Evolutionary conservation across 345 rosid species (phyloP).

Genomic region (Gossypium anomalum): DNA sequence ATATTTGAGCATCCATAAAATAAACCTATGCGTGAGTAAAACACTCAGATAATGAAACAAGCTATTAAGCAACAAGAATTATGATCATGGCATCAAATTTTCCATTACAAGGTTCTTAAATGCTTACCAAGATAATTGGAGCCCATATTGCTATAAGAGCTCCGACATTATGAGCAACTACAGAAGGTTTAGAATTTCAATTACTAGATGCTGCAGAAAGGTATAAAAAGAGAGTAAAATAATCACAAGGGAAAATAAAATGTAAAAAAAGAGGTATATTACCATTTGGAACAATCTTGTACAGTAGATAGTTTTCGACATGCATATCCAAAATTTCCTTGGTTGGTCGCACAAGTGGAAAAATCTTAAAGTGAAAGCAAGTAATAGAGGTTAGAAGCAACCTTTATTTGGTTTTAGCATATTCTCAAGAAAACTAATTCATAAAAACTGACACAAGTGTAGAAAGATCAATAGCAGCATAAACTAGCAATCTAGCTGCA

Average conservation of each 20-base stretch:
- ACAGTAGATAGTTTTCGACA: slow-evolving; percentile 62
- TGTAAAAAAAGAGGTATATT: slow-evolving; percentile 18
- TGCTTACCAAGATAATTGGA: slow-evolving; percentile 71
- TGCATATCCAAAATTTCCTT: slow-evolving; percentile 63
- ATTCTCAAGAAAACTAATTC: neutral
- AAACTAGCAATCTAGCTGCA: neutral
- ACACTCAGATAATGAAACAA: neutral
- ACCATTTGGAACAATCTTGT: slow-evolving; percentile 83
- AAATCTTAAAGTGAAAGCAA: slow-evolving; percentile 3
- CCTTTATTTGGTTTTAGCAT: neutral
- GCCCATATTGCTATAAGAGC: slow-evolving; percentile 93
- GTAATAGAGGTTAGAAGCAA: slow-evolving; percentile 8
- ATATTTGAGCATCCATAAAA: slow-evolving; percentile 92
- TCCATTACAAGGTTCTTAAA: slow-evolving; percentile 8
- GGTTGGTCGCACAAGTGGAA: slow-evolving; percentile 75
- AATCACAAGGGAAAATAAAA: neutral
- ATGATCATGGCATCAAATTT: neutral
- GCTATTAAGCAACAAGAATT: neutral
- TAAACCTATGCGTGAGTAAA: slow-evolving; percentile 57
- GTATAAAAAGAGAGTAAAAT: neutral
- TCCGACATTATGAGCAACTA: slow-evolving; percentile 72
- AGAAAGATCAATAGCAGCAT: slow-evolving; percentile 10
- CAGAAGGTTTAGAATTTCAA: slow-evolving; percentile 27
- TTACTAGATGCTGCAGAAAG: slow-evolving; percentile 18
- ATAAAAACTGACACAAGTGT: neutral